Percentiles rank a stretch among this genome's conserved stretches.
Evolutionary conservation across 2,329 filamentous ascomycete genomes (phyloP).

Genomic region (Pyricularia sp.): DNA sequence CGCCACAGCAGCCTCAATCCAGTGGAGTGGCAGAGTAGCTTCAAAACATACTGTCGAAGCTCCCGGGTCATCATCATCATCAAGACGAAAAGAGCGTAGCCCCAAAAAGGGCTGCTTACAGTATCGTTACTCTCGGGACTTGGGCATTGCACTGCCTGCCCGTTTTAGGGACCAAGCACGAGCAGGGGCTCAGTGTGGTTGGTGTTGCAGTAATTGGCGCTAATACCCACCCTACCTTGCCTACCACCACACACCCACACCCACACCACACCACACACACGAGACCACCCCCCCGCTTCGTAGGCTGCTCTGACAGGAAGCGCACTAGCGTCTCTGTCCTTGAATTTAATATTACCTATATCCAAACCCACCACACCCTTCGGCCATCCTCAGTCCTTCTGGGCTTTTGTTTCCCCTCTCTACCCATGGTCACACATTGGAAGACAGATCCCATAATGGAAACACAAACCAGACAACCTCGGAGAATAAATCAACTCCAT

Average conservation of each 20-base stretch:
- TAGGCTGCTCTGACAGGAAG: not conserved
- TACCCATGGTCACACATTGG: constrained; percentile 10
- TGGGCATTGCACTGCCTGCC: not conserved
- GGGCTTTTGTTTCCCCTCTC: not conserved
- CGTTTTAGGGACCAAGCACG: not conserved
- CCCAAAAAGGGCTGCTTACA: not conserved
- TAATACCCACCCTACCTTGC: not conserved
- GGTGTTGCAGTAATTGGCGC: not conserved
- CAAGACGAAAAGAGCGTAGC: not conserved
- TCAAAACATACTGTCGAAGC: not conserved
- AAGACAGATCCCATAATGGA: constrained; percentile 16
- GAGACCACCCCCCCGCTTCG: not conserved
- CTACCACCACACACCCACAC: not conserved
- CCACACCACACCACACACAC: not conserved
- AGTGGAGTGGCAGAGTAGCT: not conserved
- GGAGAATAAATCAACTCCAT: constrained; percentile 14
- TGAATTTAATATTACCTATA: not conserved
- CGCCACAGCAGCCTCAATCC: not conserved
- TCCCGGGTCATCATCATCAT: not conserved
- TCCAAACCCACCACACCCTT: not conserved
- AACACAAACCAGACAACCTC: constrained; percentile 12
- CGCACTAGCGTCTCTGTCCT: not conserved
- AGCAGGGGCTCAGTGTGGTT: not conserved
- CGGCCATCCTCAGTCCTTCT: not conserved
- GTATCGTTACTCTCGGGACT: not conserved